phyloP scores from a whole-genome alignment of 805 yeast genomes.

The Saccharomycopsis sp. region DNA sequence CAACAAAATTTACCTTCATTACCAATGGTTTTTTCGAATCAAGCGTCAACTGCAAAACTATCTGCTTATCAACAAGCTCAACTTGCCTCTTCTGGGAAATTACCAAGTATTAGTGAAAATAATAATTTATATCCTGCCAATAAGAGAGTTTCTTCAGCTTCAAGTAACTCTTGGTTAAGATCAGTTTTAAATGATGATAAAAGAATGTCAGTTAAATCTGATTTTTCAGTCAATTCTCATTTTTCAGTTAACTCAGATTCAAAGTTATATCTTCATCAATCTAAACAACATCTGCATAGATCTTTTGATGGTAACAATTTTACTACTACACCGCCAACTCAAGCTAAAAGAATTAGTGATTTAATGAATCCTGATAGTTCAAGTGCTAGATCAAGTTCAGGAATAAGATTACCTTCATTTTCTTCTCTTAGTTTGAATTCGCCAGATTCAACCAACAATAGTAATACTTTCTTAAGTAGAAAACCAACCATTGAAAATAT shows the following conservation, averaged over 20 bases:
- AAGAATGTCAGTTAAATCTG: slow-evolving; percentile 12
- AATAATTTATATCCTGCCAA: background rate
- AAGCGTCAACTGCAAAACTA: slow-evolving; percentile 8
- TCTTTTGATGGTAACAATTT: background rate
- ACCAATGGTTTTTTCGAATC: slow-evolving; percentile 9
- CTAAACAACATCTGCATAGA: background rate
- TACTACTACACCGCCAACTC: background rate
- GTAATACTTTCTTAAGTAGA: slow-evolving; percentile 6
- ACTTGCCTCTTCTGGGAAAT: slow-evolving; percentile 8
- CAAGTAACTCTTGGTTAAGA: slow-evolving; percentile 6
- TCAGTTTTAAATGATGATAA: slow-evolving; percentile 13
- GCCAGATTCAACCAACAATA: background rate
- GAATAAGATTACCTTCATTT: slow-evolving; percentile 5
- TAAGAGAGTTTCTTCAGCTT: slow-evolving; percentile 5
- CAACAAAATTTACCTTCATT: slow-evolving; percentile 8
- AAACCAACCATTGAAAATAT: slow-evolving; percentile 15
- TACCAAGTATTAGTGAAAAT: slow-evolving; percentile 15
- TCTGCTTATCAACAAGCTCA: slow-evolving; percentile 18
- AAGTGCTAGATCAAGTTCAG: background rate
- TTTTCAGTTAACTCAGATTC: slow-evolving; percentile 14
- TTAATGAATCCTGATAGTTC: slow-evolving; percentile 5
- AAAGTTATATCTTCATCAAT: slow-evolving; percentile 13
- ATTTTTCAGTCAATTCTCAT: slow-evolving; percentile 8
- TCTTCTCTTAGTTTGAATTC: slow-evolving; percentile 11
- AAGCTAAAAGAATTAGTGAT: slow-evolving; percentile 4